phyloP scores from a whole-genome alignment of 2,329 filamentous ascomycete species.

The Bretziella fagacearum region DNA sequence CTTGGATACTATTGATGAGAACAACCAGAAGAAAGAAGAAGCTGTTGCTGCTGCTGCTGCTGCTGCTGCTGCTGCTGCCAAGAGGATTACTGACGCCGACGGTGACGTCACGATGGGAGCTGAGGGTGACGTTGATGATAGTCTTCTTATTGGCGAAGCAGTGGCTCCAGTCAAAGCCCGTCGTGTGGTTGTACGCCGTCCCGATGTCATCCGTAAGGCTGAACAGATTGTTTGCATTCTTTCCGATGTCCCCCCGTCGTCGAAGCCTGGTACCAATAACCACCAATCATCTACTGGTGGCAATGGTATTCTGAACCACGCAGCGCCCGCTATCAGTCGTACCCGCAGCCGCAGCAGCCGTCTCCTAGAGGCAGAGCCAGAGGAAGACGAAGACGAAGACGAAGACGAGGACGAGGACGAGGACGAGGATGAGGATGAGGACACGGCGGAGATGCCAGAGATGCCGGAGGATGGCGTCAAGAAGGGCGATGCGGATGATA shows the following conservation, averaged over 20 bases:
- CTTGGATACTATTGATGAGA: conserved; percentile 13
- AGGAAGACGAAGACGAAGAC: conserved; percentile 28
- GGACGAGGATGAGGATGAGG: conserved; percentile 19
- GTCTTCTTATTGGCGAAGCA: neutral
- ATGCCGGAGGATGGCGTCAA: conserved; percentile 20
- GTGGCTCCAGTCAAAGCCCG: conserved; percentile 20
- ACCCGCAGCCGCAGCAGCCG: conserved; percentile 1
- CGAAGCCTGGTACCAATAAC: neutral
- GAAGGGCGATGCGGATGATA: conserved; percentile 15
- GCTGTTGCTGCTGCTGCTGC: conserved; percentile 8
- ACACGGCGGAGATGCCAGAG: too few species aligned
- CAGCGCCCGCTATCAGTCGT: neutral
- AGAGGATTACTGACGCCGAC: neutral
- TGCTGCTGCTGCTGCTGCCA: conserved; percentile 12
- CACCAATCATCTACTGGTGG: neutral
- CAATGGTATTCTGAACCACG: neutral
- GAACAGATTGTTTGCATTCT: conserved; percentile 33
- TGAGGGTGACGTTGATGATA: conserved; percentile 19
- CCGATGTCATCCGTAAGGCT: conserved; percentile 44
- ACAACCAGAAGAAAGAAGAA: conserved; percentile 21
- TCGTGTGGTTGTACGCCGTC: conserved; percentile 32
- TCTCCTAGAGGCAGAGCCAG: conserved; percentile 20
- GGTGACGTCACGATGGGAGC: conserved; percentile 15
- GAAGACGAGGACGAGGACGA: conserved; percentile 21
- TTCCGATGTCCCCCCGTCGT: neutral